These are phyloP conservation scores for Rhizoctonia solani DNA, from an alignment of 1,284 basidiomycete species.

Conservation along the genomic window DNA sequence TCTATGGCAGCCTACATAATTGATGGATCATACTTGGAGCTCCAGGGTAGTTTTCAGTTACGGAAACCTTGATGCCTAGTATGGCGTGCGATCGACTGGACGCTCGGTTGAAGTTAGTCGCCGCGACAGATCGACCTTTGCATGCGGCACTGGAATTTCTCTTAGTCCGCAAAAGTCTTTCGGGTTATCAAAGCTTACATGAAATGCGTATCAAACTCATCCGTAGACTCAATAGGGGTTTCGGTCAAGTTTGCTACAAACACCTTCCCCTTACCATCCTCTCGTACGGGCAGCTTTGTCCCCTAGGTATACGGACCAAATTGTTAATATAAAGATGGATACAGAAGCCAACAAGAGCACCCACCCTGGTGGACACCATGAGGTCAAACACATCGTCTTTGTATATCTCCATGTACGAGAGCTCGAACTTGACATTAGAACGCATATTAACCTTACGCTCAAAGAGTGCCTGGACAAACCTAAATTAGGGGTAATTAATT, in stretches of 20 bases:
- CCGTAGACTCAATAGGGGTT: conserved; percentile 15
- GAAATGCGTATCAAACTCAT: conserved; percentile 34
- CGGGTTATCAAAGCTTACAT: conserved; percentile 23
- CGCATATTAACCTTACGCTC: conserved; percentile 36
- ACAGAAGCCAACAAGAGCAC: conserved; percentile 40
- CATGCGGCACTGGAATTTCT: conserved; percentile 7
- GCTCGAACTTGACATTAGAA: conserved; percentile 48
- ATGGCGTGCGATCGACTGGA: conserved; percentile 86
- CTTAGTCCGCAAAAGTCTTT: neutral
- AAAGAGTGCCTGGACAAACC: conserved; percentile 42
- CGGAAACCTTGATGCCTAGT: conserved; percentile 65
- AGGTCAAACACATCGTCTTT: conserved; percentile 86
- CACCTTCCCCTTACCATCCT: conserved; percentile 72
- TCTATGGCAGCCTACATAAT: neutral
- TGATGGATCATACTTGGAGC: conserved; percentile 34
- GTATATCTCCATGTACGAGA: conserved; percentile 86
- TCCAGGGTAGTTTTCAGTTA: conserved; percentile 38
- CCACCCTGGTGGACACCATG: conserved; percentile 65
- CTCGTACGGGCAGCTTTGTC: conserved; percentile 77
- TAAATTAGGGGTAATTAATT: conserved; percentile 14
- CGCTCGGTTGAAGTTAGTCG: conserved; percentile 75
- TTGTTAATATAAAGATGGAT: conserved; percentile 32
- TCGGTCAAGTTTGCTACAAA: conserved; percentile 74
- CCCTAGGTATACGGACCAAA: conserved; percentile 52
- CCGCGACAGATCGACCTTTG: conserved; percentile 76